These are phyloP conservation scores for Dryadomyces sulphureus DNA, from an alignment of 2,329 filamentous ascomycete species.

Conservation along the genomic window DNA sequence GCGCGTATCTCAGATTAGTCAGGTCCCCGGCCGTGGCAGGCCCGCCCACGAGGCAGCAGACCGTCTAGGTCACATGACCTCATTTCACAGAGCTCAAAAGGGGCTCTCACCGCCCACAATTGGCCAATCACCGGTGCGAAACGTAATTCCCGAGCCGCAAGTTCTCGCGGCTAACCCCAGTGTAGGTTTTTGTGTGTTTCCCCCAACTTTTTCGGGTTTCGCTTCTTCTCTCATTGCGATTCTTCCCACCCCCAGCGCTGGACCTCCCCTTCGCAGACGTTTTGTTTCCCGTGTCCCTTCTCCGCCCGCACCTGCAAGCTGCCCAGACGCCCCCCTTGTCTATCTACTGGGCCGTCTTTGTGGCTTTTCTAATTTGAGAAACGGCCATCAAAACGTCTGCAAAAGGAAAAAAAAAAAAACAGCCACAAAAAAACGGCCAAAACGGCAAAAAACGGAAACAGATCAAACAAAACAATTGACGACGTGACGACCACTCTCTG, in stretches of 20 bases:
- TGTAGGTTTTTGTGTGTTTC: background rate
- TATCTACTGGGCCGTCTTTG: too few species aligned
- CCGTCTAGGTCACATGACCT: background rate
- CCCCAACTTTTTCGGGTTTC: background rate
- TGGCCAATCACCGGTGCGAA: constrained; percentile 4
- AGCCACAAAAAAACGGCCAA: too few species aligned
- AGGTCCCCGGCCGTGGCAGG: background rate
- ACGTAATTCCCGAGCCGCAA: background rate
- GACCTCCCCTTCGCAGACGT: too few species aligned
- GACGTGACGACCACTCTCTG: too few species aligned
- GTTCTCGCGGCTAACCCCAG: background rate
- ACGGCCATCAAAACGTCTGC: too few species aligned
- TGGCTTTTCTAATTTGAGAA: too few species aligned
- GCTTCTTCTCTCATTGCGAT: background rate
- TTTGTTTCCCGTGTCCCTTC: too few species aligned
- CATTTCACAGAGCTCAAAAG: background rate
- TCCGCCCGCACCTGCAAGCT: too few species aligned
- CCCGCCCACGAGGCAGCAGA: background rate
- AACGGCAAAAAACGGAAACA: too few species aligned
- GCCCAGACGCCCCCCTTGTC: too few species aligned
- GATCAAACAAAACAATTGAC: too few species aligned
- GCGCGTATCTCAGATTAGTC: background rate
- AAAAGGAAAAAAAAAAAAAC: too few species aligned
- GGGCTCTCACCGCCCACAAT: constrained; percentile 5
- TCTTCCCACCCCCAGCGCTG: background rate